These are phyloP conservation scores for Candida maltosa DNA, from an alignment of 805 yeast species.

Conservation along the genomic window DNA sequence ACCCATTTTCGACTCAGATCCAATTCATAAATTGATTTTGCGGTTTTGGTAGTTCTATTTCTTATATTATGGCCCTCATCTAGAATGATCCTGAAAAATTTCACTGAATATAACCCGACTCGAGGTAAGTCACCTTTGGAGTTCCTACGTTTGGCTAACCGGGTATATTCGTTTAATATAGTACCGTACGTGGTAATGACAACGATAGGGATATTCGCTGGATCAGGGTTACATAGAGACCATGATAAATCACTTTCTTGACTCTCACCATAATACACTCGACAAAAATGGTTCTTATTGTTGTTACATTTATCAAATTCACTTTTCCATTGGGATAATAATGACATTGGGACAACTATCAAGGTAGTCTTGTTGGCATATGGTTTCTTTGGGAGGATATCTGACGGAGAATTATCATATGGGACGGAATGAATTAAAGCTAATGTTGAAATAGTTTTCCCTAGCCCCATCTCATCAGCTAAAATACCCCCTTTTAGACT, in stretches of 20 bases:
- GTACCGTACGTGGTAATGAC: conserved; percentile 87
- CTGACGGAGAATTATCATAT: conserved; percentile 36
- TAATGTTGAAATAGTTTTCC: conserved; percentile 84
- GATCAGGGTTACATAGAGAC: conserved; percentile 33
- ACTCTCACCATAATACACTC: conserved; percentile 75
- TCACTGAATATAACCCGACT: conserved; percentile 65
- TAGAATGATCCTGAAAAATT: conserved; percentile 70
- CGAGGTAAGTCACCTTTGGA: conserved; percentile 23
- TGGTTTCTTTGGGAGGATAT: conserved; percentile 15
- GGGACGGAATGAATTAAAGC: conserved; percentile 70
- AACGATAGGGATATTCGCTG: conserved; percentile 56
- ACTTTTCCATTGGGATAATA: conserved; percentile 86
- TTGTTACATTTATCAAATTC: conserved; percentile 65
- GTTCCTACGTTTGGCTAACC: conserved; percentile 29
- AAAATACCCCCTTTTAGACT: conserved; percentile 77
- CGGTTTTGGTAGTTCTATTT: conserved; percentile 73
- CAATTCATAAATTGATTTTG: conserved; percentile 73
- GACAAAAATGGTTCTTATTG: conserved; percentile 41
- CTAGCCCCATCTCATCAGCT: conserved; percentile 97
- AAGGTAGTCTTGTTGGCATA: conserved; percentile 75
- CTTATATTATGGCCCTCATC: conserved; percentile 93
- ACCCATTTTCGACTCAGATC: conserved; percentile 72
- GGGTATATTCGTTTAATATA: conserved; percentile 69
- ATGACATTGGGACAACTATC: conserved; percentile 85
- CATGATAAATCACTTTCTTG: conserved; percentile 47